Base-by-base conservation (phyloP, 331 rosid genomes). In the Pyracantha coccinea region DNA sequence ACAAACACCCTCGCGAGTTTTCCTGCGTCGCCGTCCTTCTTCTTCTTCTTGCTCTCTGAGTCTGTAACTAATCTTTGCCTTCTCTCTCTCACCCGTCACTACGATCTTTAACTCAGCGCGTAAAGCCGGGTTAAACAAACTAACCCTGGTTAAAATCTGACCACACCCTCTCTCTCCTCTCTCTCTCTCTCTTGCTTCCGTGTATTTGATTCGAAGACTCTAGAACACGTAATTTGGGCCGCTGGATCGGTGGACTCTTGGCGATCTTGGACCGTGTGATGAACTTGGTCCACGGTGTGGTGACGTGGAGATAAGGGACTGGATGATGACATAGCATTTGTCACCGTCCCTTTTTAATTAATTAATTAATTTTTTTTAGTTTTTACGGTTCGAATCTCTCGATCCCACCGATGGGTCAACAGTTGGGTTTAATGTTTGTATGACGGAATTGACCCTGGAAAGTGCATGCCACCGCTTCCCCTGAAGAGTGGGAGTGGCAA, bases 281-380 rank as follows among this genome's bases (percentile, higher is more conserved):
- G 8, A 11, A 53, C 5, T 11, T 13, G 2, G 58, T 15, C 29
- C 27, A 17, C 13, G 31, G 4, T 24, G 13, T 8, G 75, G 24
- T 86, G 87, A 87, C 87, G 85, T 86, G 92, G 95, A 73, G 88
- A 80, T 78, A 83, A 84, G 83, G 68, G 82, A 87, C 25, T 84
- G 88, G 8, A 1, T 2, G 61, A 5, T 79, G 87, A 78, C 74
- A 83, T 82, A 86, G 85, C 58, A 20, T 19, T 73, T 54, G 35
- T 81, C 85, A 28, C 83, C 69, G 8, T 58, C 11, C 29, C 0
- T 32, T 35, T 33, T n/a, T 38, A 38, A 33, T 47, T 45, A 73
- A n/a, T n/a, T n/a, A 35, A 20, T 8, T 6, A 2, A 2, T 47
- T 4, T 15, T 15, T 45, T 45, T 50, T 27, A 47, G 7, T 35